Base-by-base conservation (phyloP, 1,284 basidiomycete genomes). In the Xanthoconium separans region DNA sequence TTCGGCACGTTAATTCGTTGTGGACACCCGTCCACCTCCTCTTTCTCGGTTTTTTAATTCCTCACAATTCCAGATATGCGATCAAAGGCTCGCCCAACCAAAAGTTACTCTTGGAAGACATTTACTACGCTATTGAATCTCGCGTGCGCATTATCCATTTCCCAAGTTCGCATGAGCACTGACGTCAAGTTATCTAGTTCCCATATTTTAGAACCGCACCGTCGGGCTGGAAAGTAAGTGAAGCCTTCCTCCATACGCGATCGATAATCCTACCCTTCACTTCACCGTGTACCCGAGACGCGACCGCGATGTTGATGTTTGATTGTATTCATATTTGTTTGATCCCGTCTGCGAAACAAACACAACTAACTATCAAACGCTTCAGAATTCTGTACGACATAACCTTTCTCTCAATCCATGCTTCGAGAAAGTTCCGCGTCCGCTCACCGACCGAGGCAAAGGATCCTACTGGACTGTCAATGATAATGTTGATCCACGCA, bases 321-420 rank as follows among this genome's bases (percentile, higher is more conserved):
- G 69, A 72, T 69, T 69, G 63, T 69, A 73, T 82, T 73, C 63
- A 72, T 71, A 72, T 74, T 81, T 82, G 79, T 75, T 70, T 68
- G 62, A 62, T 54, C 47, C 37, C 50, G 15, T 40, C 50, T 51
- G 43, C 60, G 61, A 59, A 68, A 62, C 61, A 59, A 60, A 58
- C 63, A 62, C 58, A 63, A 60, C 59, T 70, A 62, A 64, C 52
- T 31, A 54, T 46, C 2, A 56, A 50, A 60, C 59, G 51, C 58
- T 51, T 22, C 65, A 97, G 87, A 96, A 96, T 71, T 96, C 94
- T 40, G 93, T 97, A 61, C 87, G 94, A 46, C 94, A 96, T 74
- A 96, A 95, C 64, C 80, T 97, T 20, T 95, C 92, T 9, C 80
- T 96, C 58, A 96, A 96, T 69, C 92, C 93, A 58, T 95, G 92